phyloP scores from a whole-genome alignment of 352 stramenopile genomes.

The Globisporangium spinosum region DNA sequence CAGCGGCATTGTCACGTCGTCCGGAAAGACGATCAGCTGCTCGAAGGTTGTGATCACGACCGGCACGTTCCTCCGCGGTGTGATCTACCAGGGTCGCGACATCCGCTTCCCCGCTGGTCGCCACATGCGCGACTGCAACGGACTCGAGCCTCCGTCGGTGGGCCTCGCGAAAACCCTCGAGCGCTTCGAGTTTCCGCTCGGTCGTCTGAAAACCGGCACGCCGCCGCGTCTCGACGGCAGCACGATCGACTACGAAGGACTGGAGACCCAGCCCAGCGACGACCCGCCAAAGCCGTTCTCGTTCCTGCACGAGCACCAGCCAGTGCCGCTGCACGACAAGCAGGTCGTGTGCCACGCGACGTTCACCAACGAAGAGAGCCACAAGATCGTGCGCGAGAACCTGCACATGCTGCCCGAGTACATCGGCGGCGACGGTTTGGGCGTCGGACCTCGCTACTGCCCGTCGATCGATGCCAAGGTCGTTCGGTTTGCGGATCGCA shows the following conservation, averaged over 20 bases:
- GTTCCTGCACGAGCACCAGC: constrained; percentile 88
- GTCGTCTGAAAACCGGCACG: constrained; percentile 96
- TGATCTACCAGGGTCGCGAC: constrained; percentile 93
- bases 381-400: constrained; percentile 93
- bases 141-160: constrained; percentile 93
- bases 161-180: constrained; percentile 94
- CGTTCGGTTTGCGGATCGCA: constrained; percentile 70
- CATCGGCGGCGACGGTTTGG: constrained; percentile 72
- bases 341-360: constrained; percentile 95
- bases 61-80: constrained; percentile 96
- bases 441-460: constrained; percentile 91
- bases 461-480: constrained; percentile 98
- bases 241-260: constrained; percentile 94
- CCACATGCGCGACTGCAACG: constrained; percentile 83
- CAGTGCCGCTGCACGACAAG: constrained; percentile 59
- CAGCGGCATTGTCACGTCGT: constrained; percentile 59
- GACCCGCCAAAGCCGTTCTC: constrained; percentile 91
- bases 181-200: constrained; percentile 89
- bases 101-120: constrained; percentile 91
- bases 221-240: constrained; percentile 93
- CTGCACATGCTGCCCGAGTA: constrained; percentile 93
- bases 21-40: constrained; percentile 46
- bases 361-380: constrained; percentile 95
- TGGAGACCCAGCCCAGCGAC: constrained; percentile 93
- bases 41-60: constrained; percentile 94